Evolutionary conservation across 139 green algal genomes (phyloP), one percentile per base, ranked within the genome.

Genomic region (Limnomonas spitsbergensis): DNA sequence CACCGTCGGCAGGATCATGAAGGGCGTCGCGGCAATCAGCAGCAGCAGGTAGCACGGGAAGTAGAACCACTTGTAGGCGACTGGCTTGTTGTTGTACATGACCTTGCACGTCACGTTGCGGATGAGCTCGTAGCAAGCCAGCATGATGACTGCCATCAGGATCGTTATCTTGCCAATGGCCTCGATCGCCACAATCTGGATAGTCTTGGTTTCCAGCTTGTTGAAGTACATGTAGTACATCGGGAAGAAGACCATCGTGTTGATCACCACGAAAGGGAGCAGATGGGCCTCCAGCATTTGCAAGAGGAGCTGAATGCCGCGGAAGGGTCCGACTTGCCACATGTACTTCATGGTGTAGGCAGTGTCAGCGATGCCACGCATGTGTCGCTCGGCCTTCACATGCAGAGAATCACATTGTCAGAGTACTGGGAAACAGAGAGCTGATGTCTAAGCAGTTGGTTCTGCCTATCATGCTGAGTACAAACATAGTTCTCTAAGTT

Each of bases 331-430:
- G 35, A 27, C 27, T 47, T 4, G 3, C 53, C 72, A 76, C 34
- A 6, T 31, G 4, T 40, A 35, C 73, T 79, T 61, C 52, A 86
- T n/a, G 31, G 76, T 56, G 54, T 86, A 86, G 3, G 82, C 82
- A 0, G 79, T 80, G 73, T 86, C 82, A 4, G 82, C 82, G 14
- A 82, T 80, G 47, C 82, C 82, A 14, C 82, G 73, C 66, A 82
- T 82, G 78, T 86, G 82, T 38, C 82, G 82, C 78, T 86, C 82
- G 35, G 82, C 82, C 73, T 86, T 76, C 40, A 82, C 3, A 31
- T 31, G 4, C 32, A 3, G 4, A 29, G 54, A 29, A 29, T 3
- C 7, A 31, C n/a, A 9, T 4, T 4, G 54, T 3, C n/a, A 37
- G 54, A 4, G 54, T 27, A 3, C 54, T 3, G 34, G 54, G 54